Evolutionary conservation across 805 yeast genomes (phyloP).

Genomic region (Groenewaldozyma tartarivorans): DNA sequence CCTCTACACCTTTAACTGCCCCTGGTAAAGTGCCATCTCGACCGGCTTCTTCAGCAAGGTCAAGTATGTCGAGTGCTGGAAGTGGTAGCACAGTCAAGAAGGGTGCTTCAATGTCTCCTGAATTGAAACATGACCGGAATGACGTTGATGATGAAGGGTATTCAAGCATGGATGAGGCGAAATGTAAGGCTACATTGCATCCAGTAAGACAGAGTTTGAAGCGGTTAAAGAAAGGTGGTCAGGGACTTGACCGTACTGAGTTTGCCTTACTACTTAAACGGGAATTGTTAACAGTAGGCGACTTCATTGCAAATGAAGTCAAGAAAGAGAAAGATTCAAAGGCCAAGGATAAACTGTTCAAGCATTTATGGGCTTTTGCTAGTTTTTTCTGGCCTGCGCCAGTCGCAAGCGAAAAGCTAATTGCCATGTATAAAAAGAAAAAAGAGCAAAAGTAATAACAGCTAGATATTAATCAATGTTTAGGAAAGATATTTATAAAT

Average conservation of each 20-base stretch:
- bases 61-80: background rate
- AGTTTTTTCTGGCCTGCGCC: slow-evolving; percentile 80
- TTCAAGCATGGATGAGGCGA: slow-evolving; percentile 68
- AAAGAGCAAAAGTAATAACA: slow-evolving; percentile 3
- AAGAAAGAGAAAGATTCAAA: slow-evolving; percentile 14
- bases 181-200: slow-evolving; percentile 50
- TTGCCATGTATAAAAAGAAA: slow-evolving; percentile 54
- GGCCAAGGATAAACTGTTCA: slow-evolving; percentile 33
- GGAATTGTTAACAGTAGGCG: slow-evolving; percentile 67
- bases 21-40: background rate
- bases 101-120: background rate
- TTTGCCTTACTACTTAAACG: slow-evolving; percentile 64
- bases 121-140: background rate
- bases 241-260: slow-evolving; percentile 64
- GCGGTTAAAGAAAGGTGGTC: slow-evolving; percentile 58
- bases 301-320: slow-evolving; percentile 45
- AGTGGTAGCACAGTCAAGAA: background rate
- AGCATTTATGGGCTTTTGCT: slow-evolving; percentile 79
- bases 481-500: too few relatives aligned
- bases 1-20: background rate
- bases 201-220: slow-evolving; percentile 61
- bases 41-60: background rate
- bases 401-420: slow-evolving; percentile 57
- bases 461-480: too few relatives aligned
- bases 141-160: slow-evolving; percentile 40